Conservation (phyloP, 1,284 basidiomycete genomes). For the Apiotrichum veenhuisii region DNA sequence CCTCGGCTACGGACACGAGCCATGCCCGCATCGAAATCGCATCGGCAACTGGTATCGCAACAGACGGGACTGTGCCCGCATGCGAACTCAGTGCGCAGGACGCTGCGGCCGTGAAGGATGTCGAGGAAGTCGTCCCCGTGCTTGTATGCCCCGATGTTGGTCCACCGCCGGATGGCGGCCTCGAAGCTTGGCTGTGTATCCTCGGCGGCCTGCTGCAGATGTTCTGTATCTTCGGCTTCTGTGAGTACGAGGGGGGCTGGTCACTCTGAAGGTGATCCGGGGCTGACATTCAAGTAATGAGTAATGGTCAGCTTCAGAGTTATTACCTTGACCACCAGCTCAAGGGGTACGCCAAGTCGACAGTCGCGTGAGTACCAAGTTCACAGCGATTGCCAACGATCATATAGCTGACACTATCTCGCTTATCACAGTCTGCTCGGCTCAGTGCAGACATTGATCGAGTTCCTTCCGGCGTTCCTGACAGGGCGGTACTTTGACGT, state of each 20-base stretch:
- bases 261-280: neutral
- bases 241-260: constrained; percentile 23
- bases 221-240: constrained; percentile 44
- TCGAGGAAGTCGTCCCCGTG: too few species aligned
- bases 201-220: constrained; percentile 36
- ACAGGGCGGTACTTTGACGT: constrained; percentile 42
- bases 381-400: neutral
- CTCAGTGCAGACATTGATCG: constrained; percentile 30
- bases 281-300: constrained; percentile 25
- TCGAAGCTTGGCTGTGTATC: constrained; percentile 15
- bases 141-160: constrained; percentile 9
- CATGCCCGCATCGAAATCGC: too few species aligned
- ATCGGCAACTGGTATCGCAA: too few species aligned
- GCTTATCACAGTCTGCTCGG: constrained; percentile 34
- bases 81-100: too few species aligned
- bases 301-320: constrained; percentile 38
- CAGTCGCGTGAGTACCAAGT: neutral
- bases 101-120: too few species aligned
- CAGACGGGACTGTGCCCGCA: too few species aligned
- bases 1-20: too few species aligned
- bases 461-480: constrained; percentile 35
- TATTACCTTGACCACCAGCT: constrained; percentile 44
- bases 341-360: constrained; percentile 24
- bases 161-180: constrained; percentile 19
- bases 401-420: too few species aligned